Evolutionary conservation across 176 grass and related monocot species (phyloP).

Genomic region (Oryza longistaminata): DNA sequence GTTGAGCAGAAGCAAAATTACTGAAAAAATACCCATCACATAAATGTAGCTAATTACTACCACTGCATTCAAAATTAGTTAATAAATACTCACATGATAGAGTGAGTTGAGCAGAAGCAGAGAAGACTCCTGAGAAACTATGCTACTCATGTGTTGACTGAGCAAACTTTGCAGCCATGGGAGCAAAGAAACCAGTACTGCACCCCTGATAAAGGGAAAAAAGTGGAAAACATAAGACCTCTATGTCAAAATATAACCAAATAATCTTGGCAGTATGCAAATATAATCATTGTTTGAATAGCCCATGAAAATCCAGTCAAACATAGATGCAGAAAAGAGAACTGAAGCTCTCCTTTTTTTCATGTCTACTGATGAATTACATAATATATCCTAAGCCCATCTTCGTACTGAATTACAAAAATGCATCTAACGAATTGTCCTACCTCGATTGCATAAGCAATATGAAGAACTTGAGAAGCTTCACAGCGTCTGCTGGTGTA

Average conservation of each 20-base stretch:
- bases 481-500: conserved; percentile 55
- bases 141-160: conserved; percentile 70
- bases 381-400: neutral
- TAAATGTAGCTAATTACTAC: neutral
- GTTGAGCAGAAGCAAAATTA: neutral
- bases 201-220: conserved; percentile 49
- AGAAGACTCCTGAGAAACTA: conserved; percentile 80
- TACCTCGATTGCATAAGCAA: conserved; percentile 59
- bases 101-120: conserved; percentile 72
- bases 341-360: neutral
- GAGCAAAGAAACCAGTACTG: conserved; percentile 65
- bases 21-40: neutral
- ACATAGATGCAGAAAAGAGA: neutral
- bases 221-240: neutral
- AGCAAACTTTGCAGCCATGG: conserved; percentile 85
- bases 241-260: neutral
- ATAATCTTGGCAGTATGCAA: neutral
- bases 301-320: neutral
- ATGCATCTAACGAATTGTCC: neutral
- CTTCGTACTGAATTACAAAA: neutral
- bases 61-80: neutral
- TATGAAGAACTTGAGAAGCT: conserved; percentile 58
- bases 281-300: neutral
- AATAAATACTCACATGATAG: conserved; percentile 60
- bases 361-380: neutral